Evolutionary conservation across 805 yeast genomes (phyloP), one percentile per base, ranked within the genome.

Genomic region (Brettanomyces anomalus): DNA sequence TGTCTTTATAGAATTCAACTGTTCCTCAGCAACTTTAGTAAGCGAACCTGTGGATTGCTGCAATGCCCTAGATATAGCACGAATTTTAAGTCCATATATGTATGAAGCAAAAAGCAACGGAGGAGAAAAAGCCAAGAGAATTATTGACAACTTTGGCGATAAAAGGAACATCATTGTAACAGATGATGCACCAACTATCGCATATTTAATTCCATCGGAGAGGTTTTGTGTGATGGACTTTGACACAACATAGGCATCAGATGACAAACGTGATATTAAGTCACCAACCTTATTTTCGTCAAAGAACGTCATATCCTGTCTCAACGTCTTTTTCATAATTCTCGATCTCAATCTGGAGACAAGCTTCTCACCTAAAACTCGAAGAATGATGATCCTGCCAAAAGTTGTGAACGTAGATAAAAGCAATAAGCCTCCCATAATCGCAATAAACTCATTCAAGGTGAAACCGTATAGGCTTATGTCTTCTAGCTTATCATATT

Each of bases 241-340:
- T 4, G 96, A 76, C 15, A 89, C 95, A 37, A 90, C 85, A 42
- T 85, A 87, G 1, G 96, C 87, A 61, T 90, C 97, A 26, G 86
- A 80, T 6, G 94, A 81, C 31, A 89, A 67, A 47, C 97, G 69
- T 7, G 96, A 86, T 33, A 89, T 87, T 55, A 89, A 68, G 60
- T 89, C 97, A 37, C 97, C 97, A 3, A 89, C 94, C 48, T 89
- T 77, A 47, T 93, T 89, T 21, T 81, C 80, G 56, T 90, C 97
- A 54, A 85, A 79, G 56, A 90, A 89, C 51, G 85, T 84, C 43
- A 94, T 83, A 62, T 89, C 97, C 58, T 90, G 96, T 32, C 80
- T 74, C 39, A 89, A 66, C 3, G 90, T 77, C 39, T 80, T 84
- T 57, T 78, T 78, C 68, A 88, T 80, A 30, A 90, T 77, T 41